Conservation (phyloP, 164 flowering plant genomes). For the Litsea cubeba region DNA sequence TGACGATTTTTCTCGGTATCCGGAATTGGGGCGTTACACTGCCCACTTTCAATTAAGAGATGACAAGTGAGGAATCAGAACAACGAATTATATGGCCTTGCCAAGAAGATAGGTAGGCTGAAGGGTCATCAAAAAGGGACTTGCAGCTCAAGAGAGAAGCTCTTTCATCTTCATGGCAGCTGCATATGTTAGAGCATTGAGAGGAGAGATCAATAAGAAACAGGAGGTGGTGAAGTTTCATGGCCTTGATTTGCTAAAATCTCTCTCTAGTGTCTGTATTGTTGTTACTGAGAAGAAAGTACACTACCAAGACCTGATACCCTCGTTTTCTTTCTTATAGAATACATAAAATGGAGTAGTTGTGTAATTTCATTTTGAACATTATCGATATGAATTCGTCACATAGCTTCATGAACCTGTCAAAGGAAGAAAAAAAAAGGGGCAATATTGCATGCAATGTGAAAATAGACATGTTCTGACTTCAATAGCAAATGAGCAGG, state of each 20-base stretch:
- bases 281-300: not conserved
- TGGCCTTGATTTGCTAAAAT: not conserved
- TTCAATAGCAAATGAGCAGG: too few relatives aligned
- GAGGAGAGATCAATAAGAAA: not conserved
- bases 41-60: slow-evolving; percentile 11
- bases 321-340: not conserved
- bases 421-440: not conserved
- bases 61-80: slow-evolving; percentile 10
- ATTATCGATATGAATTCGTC: not conserved
- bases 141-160: slow-evolving; percentile 16
- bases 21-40: too few relatives aligned
- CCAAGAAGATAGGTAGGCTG: slow-evolving; percentile 16
- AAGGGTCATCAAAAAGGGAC: slow-evolving; percentile 11
- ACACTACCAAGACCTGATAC: too few relatives aligned
- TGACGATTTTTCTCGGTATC: too few relatives aligned
- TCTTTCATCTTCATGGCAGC: slow-evolving; percentile 15
- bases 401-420: not conserved
- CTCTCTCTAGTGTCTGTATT: not conserved
- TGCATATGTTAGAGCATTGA: not conserved
- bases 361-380: not conserved
- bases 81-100: slow-evolving; percentile 9
- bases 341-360: not conserved
- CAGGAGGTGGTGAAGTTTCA: not conserved
- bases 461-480: too few relatives aligned
- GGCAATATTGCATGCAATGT: not conserved